Percentiles rank a stretch among this genome's conserved stretches.
These are phyloP conservation scores for Emergomyces orientalis DNA, from an alignment of 2,329 filamentous ascomycete genomes.

Conservation along the genomic window DNA sequence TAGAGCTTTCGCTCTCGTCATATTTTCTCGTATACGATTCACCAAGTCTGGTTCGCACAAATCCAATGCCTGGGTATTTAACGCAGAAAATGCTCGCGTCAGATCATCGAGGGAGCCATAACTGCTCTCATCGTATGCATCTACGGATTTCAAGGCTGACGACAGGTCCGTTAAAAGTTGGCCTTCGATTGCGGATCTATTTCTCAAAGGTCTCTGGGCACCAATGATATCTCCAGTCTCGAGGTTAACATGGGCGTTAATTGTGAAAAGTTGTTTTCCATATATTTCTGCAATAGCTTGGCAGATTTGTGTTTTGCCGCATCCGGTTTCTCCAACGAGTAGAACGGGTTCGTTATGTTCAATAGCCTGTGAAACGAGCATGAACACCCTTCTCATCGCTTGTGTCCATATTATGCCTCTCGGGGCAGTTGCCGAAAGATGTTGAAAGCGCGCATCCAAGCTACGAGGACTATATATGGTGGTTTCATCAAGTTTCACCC, in stretches of 20 bases:
- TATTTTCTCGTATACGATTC: conserved; percentile 36
- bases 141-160: conserved; percentile 31
- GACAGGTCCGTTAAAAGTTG: conserved; percentile 55
- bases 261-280: conserved; percentile 66
- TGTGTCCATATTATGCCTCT: conserved; percentile 75
- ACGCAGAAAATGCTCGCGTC: conserved; percentile 49
- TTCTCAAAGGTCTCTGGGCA: conserved; percentile 83
- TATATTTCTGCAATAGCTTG: conserved; percentile 81
- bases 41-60: conserved; percentile 42
- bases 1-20: conserved; percentile 64
- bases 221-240: conserved; percentile 97
- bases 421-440: conserved; percentile 26
- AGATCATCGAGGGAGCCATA: conserved; percentile 45
- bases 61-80: conserved; percentile 39
- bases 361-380: conserved; percentile 78
- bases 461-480: conserved; percentile 58
- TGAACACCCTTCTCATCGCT: conserved; percentile 84
- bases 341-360: conserved; percentile 88
- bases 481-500: conserved; percentile 66
- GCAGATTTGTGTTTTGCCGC: conserved; percentile 93
- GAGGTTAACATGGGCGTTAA: conserved; percentile 97
- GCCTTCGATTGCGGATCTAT: conserved; percentile 63
- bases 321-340: conserved; percentile 91
- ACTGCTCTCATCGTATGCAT: conserved; percentile 16
- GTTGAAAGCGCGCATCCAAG: conserved; percentile 48